Evolutionary conservation across 805 yeast genomes (phyloP), one percentile per base, ranked within the genome.

Genomic region (Yamadazyma takamatsuzukensis): DNA sequence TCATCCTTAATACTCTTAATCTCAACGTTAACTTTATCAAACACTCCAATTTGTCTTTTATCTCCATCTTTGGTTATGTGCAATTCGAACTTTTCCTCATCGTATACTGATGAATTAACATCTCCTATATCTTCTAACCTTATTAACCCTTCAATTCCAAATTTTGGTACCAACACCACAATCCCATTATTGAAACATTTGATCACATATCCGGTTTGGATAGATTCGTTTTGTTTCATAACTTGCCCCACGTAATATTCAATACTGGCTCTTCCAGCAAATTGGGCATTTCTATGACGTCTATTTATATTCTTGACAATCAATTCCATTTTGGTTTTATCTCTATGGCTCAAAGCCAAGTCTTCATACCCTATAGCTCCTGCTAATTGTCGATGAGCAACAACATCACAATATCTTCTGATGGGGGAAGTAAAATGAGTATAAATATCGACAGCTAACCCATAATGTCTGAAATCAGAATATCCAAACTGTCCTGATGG

Each of bases 401-500:
- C 94, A 37, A 93, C 83, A 61, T 93, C 99, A 69, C 98, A 95
- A 59, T 86, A 93, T 57, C 99, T 81, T 63, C 99, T 79, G 53
- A 93, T 93, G 7, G 99, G 99, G 2, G 97, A 88, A 2, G 99
- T 93, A 71, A 89, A 93, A 71, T 93, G 99, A 1, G 99, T 93
- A 60, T 93, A 93, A 28, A 93, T 93, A 47, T 89, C 97, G 32
- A 90, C 88, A 3, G 99, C 99, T 43, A 93, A 72, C 57, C 99
- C 99, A 59, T 93, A 93, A 70, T 93, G 99, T 41, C 82, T 78
- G 68, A 86, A 93, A 44, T 93, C 98, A 10, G 94, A 79, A 53
- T 87, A 86, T 7, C 95, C 84, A 51, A 72, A 86, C 11, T 83
- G 78, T 6, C 99, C 97, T 0, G 96, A 77, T 8, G 94, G 80